phyloP scores from a whole-genome alignment of 176 grass and related monocot species.

The Panicum miliaceum region DNA sequence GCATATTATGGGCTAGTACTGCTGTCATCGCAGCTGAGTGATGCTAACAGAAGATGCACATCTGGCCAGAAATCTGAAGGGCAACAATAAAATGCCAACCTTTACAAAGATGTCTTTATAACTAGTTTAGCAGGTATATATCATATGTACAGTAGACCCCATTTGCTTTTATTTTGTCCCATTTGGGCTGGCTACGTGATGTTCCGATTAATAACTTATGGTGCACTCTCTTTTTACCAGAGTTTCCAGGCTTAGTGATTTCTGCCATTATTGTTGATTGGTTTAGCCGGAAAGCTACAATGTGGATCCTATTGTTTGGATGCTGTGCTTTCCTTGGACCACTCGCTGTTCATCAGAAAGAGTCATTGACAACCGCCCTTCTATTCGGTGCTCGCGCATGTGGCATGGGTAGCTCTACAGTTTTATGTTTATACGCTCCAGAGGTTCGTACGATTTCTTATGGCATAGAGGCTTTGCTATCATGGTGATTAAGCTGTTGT shows the following conservation, averaged over 20 bases:
- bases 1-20: slow-evolving; percentile 84
- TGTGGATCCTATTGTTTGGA: slow-evolving; percentile 66
- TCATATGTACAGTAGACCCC: not conserved
- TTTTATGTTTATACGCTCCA: slow-evolving; percentile 65
- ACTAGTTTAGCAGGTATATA: slow-evolving; percentile 84
- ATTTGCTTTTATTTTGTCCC: not conserved
- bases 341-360: slow-evolving; percentile 63
- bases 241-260: slow-evolving; percentile 70
- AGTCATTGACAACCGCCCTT: slow-evolving; percentile 61
- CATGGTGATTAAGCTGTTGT: not conserved
- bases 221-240: slow-evolving; percentile 34
- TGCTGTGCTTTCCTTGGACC: slow-evolving; percentile 64
- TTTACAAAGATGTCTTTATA: slow-evolving; percentile 83
- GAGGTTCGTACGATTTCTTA: slow-evolving; percentile 53
- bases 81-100: slow-evolving; percentile 17
- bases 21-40: slow-evolving; percentile 63
- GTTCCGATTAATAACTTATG: not conserved
- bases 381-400: slow-evolving; percentile 74
- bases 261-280: slow-evolving; percentile 66
- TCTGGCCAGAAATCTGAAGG: slow-evolving; percentile 32
- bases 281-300: slow-evolving; percentile 68
- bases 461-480: not conserved
- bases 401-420: slow-evolving; percentile 63
- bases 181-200: not conserved
- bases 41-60: slow-evolving; percentile 53